Evolutionary conservation across 257 asterid genomes (phyloP), one percentile per base, ranked within the genome.

Genomic region (Nicotiana undulata): DNA sequence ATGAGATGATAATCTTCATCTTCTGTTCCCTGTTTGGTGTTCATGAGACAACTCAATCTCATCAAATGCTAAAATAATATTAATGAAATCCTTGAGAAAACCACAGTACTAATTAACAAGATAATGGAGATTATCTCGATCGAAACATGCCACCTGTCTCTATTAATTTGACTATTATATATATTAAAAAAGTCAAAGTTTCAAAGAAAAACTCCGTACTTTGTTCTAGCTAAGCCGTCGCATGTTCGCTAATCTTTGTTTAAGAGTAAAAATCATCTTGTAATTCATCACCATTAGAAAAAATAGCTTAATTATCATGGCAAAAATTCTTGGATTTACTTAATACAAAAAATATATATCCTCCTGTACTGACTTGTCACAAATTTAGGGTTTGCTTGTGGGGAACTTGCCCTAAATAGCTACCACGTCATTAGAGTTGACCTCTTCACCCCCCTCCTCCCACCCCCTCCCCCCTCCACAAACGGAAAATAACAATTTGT

Each of bases 341-440:
- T 76, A 37, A 81, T 85, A 67, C 49, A 79, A 75, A 79, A n/a
- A 9, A 44, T 6, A 86, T 79, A 60, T 82, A 76, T 63, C 55
- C 83, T 82, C 15, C 10, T 81, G 88, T 81, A 84, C 84, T 86
- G 90, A 90, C 87, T 85, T 86, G 91, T 82, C 90, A 63, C 63
- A 79, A 76, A 80, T 84, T 15, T 31, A 85, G 74, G 60, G 63
- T 37, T 80, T 80, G 63, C 77, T 80, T 77, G 76, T 6, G 46
- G 29, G 22, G 32, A 74, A 46, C 76, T 79, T 85, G 81, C 91
- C 94, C 84, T 74, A 89, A 83, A 86, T 84, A 86, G 90, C 85
- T 83, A 80, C 90, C 90, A 87, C 93, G 89, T 88, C 75, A 77
- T 26, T 3, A 22, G 20, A 79, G 86, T 79, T 83, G 89, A 83